Percentiles rank a stretch among this genome's conserved stretches.
Evolutionary conservation across 495 filamentous ascomycete genomes (phyloP).

Genomic region (Filosporella fistucella): DNA sequence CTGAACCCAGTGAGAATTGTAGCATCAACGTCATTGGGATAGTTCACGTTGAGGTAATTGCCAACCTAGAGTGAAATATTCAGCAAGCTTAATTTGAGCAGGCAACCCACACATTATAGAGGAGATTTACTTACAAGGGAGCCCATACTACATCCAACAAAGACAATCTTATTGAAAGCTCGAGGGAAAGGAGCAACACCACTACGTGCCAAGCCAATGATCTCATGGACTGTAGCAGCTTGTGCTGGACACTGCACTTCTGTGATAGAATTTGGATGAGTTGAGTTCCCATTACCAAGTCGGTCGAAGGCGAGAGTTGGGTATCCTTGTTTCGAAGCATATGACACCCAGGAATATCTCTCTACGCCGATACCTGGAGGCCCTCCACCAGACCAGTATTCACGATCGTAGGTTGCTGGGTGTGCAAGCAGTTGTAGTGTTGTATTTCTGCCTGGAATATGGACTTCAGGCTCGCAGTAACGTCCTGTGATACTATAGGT

Average conservation of each 20-base stretch:
- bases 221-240: conserved; percentile 17
- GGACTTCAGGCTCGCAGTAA: conserved; percentile 36
- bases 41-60: conserved; percentile 10
- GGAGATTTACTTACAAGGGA: no score
- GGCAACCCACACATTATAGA: no score
- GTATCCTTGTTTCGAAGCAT: conserved; percentile 22
- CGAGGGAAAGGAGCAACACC: conserved; percentile 9
- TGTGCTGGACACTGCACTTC: conserved; percentile 20
- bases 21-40: conserved; percentile 21
- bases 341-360: conserved; percentile 13
- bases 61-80: no score
- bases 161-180: conserved; percentile 16
- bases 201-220: conserved; percentile 6
- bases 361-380: background rate
- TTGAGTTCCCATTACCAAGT: conserved; percentile 22
- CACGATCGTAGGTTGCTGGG: conserved; percentile 12
- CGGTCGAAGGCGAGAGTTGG: conserved; percentile 24
- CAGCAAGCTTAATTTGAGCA: no score
- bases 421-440: conserved; percentile 17
- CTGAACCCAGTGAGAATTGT: conserved; percentile 20
- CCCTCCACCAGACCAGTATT: conserved; percentile 2
- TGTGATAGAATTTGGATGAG: conserved; percentile 16
- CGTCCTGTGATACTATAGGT: conserved; percentile 33
- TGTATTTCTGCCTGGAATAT: background rate
- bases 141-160: conserved; percentile 22